Evolutionary conservation across 352 stramenopile species (phyloP), one percentile per base, ranked within the genome.

Genomic region (Globisporangium lucens): DNA sequence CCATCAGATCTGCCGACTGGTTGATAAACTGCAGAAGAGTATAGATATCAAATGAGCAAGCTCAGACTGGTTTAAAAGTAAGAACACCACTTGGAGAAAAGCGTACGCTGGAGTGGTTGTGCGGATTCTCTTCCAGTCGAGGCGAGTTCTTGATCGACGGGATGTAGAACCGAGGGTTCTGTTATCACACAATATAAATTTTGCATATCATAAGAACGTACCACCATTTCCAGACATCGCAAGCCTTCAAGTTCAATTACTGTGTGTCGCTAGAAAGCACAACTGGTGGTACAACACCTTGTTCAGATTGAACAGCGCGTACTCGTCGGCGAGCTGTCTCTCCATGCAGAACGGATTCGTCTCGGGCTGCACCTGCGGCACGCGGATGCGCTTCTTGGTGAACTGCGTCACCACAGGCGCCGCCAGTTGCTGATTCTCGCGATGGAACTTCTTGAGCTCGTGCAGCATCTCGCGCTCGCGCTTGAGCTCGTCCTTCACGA

Each of bases 91-190:
- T 24, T 24, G 24, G 24, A 24, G 24, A 33, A 36, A 38, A 5
- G 66, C 73, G 58, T 81, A 92, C 83, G 61, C 82, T 92, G 15
- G 83, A 92, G 75, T 94, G 76, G 59, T 92, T 94, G 56, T 74
- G 84, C 24, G 78, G 84, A 53, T 92, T 93, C 64, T 87, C 78
- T 29, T 76, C 72, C 0, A 82, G 38, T 0, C 75, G 72, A 8
- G 74, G 63, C 27, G 78, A 79, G 51, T 80, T 79, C 22, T 78
- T 75, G 61, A 91, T 71, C 17, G 78, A 81, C 56, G 77, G 66
- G 55, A 74, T 79, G 60, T 91, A 94, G 71, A 91, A 90, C 12
- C 82, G 79, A 64, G 83, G 83, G 63, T 94, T 94, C 83, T 91
- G 59, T 12, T 9, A 46, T 12, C 33, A 52, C 10, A 24, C 33